Base-by-base conservation (phyloP, 2,329 filamentous ascomycete genomes). In the Aspergillus cejpii region DNA sequence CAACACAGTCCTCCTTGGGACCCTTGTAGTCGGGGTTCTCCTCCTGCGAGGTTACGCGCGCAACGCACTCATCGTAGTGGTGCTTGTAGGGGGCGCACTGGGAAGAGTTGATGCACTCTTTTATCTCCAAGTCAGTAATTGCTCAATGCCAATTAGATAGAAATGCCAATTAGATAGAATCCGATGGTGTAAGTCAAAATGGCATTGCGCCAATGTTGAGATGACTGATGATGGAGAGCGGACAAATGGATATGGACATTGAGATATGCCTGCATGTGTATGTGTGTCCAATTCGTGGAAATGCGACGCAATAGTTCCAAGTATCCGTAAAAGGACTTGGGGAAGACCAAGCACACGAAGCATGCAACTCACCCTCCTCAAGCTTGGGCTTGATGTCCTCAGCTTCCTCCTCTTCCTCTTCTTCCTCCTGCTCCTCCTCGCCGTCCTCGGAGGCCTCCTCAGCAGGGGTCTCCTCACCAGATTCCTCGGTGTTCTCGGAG, bases 21-120 rank as follows among this genome's bases (percentile, higher is more conserved):
- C 76, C 83, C 72, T 83, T 81, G 71, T 78, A 77, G 60, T 84
- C 81, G 54, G 84, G 79, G 59, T 84, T 80, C 63, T 88, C 81
- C 60, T 76, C 68, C 65, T 78, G 71, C 61, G 56, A 72, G 50
- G 83, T 87, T 59, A 98, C 92, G 62, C 92, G 89, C 80, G 95
- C 90, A 60, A 91, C 89, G 71, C 92, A 98, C 75, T 96, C 88
- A 57, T 97, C 91, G 70, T 85, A 97, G 80, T 98, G 92, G 79
- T 97, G 91, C 83, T 97, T 98, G 66, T 81, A 80, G 48, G 85
- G 83, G 51, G 84, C 78, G 74, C 92, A 98, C 71, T 86, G 76
- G 70, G 84, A 79, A 55, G 89, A 89, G 70, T 91, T 81, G 72
- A 81, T 80, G 80, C 92, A 98, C 66, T 95, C 92, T 97, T 58